These are phyloP conservation scores for Naganishia sp. DNA, from an alignment of 1,284 basidiomycete genomes.

Conservation along the genomic window DNA sequence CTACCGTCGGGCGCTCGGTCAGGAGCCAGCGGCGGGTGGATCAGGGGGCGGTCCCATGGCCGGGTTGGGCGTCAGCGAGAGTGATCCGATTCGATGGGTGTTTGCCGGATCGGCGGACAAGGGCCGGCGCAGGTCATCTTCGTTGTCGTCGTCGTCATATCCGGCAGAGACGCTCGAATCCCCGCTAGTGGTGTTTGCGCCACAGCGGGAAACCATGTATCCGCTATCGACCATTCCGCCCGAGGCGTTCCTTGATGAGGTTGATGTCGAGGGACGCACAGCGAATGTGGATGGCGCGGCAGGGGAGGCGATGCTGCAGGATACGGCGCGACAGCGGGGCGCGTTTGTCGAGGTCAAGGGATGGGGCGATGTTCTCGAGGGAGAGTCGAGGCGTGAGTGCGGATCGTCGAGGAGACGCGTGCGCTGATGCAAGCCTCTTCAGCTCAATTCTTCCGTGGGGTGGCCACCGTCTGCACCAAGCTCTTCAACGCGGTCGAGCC, in stretches of 20 bases:
- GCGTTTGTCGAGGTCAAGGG: slow-evolving; percentile 90
- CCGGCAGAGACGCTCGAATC: slow-evolving; percentile 37
- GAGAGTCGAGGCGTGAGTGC: slow-evolving; percentile 48
- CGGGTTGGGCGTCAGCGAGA: slow-evolving; percentile 12
- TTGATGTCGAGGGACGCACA: neutral
- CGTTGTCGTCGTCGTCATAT: neutral
- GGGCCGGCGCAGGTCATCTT: neutral
- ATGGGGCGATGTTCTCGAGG: slow-evolving; percentile 60
- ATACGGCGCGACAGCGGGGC: slow-evolving; percentile 73
- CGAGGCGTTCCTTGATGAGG: slow-evolving; percentile 5
- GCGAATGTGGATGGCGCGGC: neutral
- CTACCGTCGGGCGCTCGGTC: neutral
- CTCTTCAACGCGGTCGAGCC: slow-evolving; percentile 94
- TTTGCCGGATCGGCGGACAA: neutral
- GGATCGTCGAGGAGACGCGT: neutral
- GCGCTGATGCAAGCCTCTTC: slow-evolving; percentile 56
- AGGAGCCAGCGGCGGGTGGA: too few relatives aligned
- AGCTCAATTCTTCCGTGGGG: slow-evolving; percentile 93
- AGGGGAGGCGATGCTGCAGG: slow-evolving; percentile 69
- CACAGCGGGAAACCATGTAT: slow-evolving; percentile 79
- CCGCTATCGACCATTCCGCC: slow-evolving; percentile 57
- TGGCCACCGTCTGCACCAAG: slow-evolving; percentile 93
- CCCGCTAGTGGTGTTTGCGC: slow-evolving; percentile 75
- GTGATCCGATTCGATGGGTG: slow-evolving; percentile 14
- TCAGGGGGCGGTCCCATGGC: neutral